Conservation (phyloP, 2,329 filamentous ascomycete genomes). For the Erysiphe pulchra region DNA sequence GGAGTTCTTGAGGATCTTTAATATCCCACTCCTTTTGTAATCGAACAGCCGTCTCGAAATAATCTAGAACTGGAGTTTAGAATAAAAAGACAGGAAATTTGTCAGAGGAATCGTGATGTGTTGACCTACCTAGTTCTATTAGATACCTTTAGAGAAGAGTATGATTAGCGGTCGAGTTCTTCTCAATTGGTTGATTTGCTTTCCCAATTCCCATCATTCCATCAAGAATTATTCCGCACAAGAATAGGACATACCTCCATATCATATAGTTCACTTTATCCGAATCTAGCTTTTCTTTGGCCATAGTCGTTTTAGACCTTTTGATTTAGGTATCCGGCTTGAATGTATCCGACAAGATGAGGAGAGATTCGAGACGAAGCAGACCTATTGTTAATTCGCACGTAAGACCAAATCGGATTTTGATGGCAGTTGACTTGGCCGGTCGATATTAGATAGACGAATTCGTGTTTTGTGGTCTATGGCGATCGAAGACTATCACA, state of each 20-base stretch:
- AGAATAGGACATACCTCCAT: slow-evolving; percentile 31
- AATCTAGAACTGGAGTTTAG: slow-evolving; percentile 22
- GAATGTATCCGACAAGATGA: too few species aligned
- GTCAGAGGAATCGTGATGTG: not conserved
- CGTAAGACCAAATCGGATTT: too few species aligned
- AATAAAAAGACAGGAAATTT: slow-evolving; percentile 1
- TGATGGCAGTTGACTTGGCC: too few species aligned
- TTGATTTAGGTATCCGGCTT: too few species aligned
- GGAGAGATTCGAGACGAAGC: too few species aligned
- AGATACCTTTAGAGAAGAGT: slow-evolving; percentile 12
- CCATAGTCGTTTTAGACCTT: slow-evolving; percentile 4
- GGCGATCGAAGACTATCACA: too few species aligned
- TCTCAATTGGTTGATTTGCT: slow-evolving; percentile 1
- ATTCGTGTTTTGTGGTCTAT: too few species aligned
- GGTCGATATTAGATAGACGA: too few species aligned
- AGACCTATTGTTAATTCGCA: too few species aligned
- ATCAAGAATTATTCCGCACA: slow-evolving; percentile 5
- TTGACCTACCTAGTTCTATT: slow-evolving; percentile 13
- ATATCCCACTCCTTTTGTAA: slow-evolving; percentile 45
- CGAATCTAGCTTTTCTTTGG: slow-evolving; percentile 25
- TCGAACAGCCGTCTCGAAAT: slow-evolving; percentile 39
- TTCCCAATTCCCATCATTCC: slow-evolving; percentile 11
- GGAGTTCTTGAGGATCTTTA: slow-evolving; percentile 32
- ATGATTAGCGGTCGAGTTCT: not conserved
- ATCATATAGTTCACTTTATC: slow-evolving; percentile 45